A percentile compares a stretch with the other conserved stretches of the same genome.
These are phyloP conservation scores for Penicillium sp. DNA, from an alignment of 2,329 filamentous ascomycete genomes.

Conservation along the genomic window DNA sequence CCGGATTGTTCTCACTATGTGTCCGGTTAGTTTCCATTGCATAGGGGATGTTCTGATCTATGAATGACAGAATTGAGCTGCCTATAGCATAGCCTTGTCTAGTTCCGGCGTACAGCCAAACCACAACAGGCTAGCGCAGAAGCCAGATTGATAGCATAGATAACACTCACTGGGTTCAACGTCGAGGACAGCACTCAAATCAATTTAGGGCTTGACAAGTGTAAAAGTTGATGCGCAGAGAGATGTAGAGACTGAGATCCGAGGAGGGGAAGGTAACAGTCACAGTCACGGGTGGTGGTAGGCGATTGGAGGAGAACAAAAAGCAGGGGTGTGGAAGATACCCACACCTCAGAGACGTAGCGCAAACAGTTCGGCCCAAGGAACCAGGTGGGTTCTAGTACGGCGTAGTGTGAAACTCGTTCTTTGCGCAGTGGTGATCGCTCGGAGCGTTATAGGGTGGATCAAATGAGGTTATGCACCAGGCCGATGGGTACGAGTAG, in stretches of 20 bases:
- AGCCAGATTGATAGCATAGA: not conserved
- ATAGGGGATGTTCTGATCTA: not conserved
- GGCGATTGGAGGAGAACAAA: slow-evolving; percentile 9
- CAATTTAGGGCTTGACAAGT: not conserved
- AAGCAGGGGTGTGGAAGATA: slow-evolving; percentile 10
- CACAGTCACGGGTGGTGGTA: slow-evolving; percentile 8
- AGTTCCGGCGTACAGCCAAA: not conserved
- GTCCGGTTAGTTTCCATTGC: not conserved
- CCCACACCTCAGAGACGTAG: slow-evolving; percentile 12
- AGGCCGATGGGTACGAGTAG: slow-evolving; percentile 1
- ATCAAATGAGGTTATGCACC: slow-evolving; percentile 2
- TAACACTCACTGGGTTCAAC: slow-evolving; percentile 13
- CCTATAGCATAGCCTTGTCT: slow-evolving; percentile 1
- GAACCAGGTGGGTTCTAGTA: slow-evolving; percentile 13
- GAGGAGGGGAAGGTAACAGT: slow-evolving; percentile 7
- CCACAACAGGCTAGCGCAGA: slow-evolving; percentile 4
- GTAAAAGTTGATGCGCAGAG: not conserved
- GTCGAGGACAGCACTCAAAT: not conserved
- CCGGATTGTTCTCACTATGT: slow-evolving; percentile 9
- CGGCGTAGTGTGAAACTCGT: not conserved
- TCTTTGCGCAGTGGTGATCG: slow-evolving; percentile 13
- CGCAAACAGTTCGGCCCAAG: slow-evolving; percentile 6
- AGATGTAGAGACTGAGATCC: slow-evolving; percentile 4
- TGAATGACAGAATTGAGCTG: not conserved
- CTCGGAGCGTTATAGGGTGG: slow-evolving; percentile 8